Evolutionary conservation across 345 rosid species (phyloP).

Genomic region (Gossypium sturtianum): DNA sequence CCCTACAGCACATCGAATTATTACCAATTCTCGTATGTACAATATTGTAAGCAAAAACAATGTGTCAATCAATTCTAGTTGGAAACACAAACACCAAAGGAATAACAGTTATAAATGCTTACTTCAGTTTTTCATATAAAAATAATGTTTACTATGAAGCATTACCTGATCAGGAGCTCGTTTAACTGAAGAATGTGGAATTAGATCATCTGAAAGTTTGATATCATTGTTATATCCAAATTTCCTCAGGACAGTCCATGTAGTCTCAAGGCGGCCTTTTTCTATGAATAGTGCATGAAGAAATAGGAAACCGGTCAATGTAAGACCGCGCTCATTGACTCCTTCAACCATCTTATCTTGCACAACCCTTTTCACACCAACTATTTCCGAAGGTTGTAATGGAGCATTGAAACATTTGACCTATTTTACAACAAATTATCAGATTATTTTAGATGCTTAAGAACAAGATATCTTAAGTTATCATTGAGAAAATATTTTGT

Average conservation of each 20-base stretch:
- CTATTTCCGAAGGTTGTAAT: constrained; percentile 89
- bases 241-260: constrained; percentile 92
- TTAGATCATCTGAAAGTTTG: constrained; percentile 75
- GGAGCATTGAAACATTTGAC: constrained; percentile 97
- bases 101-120: background rate
- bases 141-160: background rate
- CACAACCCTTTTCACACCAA: constrained; percentile 87
- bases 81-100: too few species aligned
- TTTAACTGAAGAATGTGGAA: constrained; percentile 64
- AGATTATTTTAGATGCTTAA: constrained; percentile 21
- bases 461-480: constrained; percentile 1
- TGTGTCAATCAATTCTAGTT: background rate
- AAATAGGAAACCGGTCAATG: constrained; percentile 91
- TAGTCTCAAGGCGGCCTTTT: constrained; percentile 96
- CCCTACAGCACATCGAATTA: background rate
- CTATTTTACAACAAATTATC: constrained; percentile 36
- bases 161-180: constrained; percentile 86
- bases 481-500: background rate
- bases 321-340: constrained; percentile 86
- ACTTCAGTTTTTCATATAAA: background rate
- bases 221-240: constrained; percentile 93
- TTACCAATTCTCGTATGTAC: background rate
- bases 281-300: constrained; percentile 95
- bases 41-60: background rate
- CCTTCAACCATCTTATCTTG: constrained; percentile 92